phyloP scores from a whole-genome alignment of 768 basidiomycete species.

The Ramaria sp. region DNA sequence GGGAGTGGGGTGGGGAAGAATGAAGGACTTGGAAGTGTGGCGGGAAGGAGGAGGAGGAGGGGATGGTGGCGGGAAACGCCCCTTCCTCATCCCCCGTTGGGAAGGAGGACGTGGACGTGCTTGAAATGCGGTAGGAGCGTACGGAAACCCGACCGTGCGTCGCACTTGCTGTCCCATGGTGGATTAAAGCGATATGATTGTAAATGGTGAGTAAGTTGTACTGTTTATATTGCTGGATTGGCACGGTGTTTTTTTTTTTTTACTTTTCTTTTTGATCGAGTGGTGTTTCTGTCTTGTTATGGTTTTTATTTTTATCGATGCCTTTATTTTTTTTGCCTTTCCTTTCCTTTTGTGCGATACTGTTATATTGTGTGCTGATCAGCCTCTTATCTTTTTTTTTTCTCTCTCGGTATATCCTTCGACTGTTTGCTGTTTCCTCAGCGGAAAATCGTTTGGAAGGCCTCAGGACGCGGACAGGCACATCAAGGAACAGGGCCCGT shows the following conservation, averaged over 20 bases:
- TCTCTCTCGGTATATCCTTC: background rate
- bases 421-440: background rate
- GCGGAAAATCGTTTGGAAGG: conserved; percentile 2
- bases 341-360: background rate
- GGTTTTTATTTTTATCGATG: background rate
- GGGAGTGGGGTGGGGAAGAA: too few relatives aligned
- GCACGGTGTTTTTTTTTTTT: background rate
- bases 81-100: background rate
- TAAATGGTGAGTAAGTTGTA: background rate
- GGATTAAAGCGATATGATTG: conserved; percentile 7
- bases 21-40: too few relatives aligned
- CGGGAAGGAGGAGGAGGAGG: too few relatives aligned
- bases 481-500: conserved; percentile 3
- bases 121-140: background rate
- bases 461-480: conserved; percentile 8
- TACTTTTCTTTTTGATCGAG: background rate
- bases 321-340: background rate
- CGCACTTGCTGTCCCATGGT: conserved; percentile 1
- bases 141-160: conserved; percentile 4
- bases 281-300: background rate
- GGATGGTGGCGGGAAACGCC: too few relatives aligned
- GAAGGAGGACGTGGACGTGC: conserved; percentile 4
- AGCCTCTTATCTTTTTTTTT: background rate
- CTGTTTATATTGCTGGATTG: too few relatives aligned
- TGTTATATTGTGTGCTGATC: background rate